Base-by-base conservation (phyloP, 495 filamentous ascomycete species). In the Emericellopsis terricola region DNA sequence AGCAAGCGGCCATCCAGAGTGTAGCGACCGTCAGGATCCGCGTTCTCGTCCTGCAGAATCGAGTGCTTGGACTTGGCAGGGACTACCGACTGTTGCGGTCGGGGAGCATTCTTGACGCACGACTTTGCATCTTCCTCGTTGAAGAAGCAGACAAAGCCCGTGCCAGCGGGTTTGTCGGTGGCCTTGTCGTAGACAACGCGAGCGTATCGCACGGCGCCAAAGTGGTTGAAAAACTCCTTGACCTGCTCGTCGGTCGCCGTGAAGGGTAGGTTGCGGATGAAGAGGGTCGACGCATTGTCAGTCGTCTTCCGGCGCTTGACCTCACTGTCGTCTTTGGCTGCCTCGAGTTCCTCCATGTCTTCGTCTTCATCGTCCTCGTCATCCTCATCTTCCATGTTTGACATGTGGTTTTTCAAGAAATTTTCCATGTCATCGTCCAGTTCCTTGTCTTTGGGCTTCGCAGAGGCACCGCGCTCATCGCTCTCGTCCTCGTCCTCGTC, bases 211-310 rank as follows among this genome's bases (percentile, higher is more conserved):
- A 96, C 57, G 1, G 64, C 62, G 27, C 89, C 89, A 42, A 99
- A 99, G 41, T 73, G 62, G 8, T 57, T 51, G 46, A 99, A 99
- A 45, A 93, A 84, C 19, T 76, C 68, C 41, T 81, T 73, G 14
- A 99, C 68, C 15, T 65, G 56, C 35, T 82, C 73, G 46, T 99
- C 84, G 16, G 75, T 73, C 20, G 68, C 70, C 10, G 78, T 78
- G 52, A 91, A 99, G 1, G 89, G 86, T 15, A 99, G 62, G 47
- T 99, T 99, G 38, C 89, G 82, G 44, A 96, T 69, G 60, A 99
- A 99, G 26, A 94, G 55, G 0, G 85, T 94, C 8, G 69, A 69
- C 3, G 63, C 65, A 41, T 76, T 78, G 45, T 69, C 72, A 5
- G 65, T 61, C 8, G 37, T 42, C 31, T 29, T 50, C 38, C 55